Evolutionary conservation across 306 rosid genomes (phyloP).

Genomic region (Crotalaria pallida): DNA sequence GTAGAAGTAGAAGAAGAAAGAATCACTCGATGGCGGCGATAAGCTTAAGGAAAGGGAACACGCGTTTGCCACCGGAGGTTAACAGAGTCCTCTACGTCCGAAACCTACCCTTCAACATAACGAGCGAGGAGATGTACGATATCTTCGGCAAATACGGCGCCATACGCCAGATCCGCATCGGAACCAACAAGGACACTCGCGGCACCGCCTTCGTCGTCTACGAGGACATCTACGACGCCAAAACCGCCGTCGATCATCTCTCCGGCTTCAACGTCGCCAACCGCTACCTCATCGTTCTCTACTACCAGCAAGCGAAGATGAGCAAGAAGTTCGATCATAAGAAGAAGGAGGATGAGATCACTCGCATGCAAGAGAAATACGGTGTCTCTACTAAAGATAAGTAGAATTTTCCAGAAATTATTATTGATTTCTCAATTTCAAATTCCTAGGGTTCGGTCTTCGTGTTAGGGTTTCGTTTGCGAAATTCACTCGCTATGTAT

Average conservation of each 20-base stretch:
- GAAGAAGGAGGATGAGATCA: conserved; percentile 94
- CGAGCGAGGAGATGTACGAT: conserved; percentile 99
- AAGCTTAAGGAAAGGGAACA: conserved; percentile 84
- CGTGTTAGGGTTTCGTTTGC: neutral
- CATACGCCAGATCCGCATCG: conserved; percentile 90
- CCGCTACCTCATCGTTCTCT: conserved; percentile 82
- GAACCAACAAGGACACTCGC: conserved; percentile 87
- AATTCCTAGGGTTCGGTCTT: no score
- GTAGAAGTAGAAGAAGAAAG: no score
- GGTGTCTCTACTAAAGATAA: conserved; percentile 91
- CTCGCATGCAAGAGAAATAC: conserved; percentile 82
- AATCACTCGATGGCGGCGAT: conserved; percentile 45
- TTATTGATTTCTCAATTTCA: neutral
- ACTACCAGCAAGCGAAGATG: conserved; percentile 98
- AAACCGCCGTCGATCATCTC: conserved; percentile 94
- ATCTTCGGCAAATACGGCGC: conserved; percentile 97
- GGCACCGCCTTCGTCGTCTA: conserved; percentile 96
- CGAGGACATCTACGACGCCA: conserved; percentile 98
- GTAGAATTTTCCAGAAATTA: conserved; percentile 31
- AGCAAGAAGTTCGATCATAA: conserved; percentile 82
- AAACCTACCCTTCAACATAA: conserved; percentile 88
- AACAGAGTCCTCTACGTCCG: conserved; percentile 86
- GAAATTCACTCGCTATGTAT: no score
- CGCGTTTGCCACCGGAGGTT: conserved; percentile 94
- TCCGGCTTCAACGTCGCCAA: conserved; percentile 96